Conservation (phyloP, 1,139 yeast species). For the Geotrichum klebahnii region DNA sequence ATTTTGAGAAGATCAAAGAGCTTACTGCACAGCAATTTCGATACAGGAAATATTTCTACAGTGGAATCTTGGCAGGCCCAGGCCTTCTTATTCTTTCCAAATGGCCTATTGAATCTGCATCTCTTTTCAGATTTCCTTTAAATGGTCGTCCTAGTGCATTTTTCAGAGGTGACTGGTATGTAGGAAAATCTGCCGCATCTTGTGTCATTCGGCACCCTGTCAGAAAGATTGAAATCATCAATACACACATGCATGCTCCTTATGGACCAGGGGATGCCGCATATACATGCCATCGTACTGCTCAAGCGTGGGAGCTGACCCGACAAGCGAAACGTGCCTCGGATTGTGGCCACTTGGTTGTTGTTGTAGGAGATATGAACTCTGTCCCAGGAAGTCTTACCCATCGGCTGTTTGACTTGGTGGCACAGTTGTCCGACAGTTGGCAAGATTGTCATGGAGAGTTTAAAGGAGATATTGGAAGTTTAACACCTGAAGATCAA, state of each 20-base stretch:
- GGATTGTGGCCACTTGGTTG: conserved; percentile 74
- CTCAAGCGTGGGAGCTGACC: conserved; percentile 96
- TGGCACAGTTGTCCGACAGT: conserved; percentile 71
- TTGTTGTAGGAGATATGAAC: conserved; percentile 90
- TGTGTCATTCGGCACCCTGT: conserved; percentile 57
- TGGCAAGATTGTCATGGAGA: conserved; percentile 69
- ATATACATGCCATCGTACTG: conserved; percentile 81
- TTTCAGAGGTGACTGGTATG: conserved; percentile 94
- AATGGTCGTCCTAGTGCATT: conserved; percentile 95
- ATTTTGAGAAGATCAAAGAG: conserved; percentile 61
- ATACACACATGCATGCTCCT: conserved; percentile 98
- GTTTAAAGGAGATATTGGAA: conserved; percentile 37
- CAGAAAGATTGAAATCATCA: conserved; percentile 68
- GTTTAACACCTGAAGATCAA: conserved; percentile 63
- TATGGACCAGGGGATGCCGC: conserved; percentile 87
- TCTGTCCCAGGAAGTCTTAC: conserved; percentile 85
- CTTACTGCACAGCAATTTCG: conserved; percentile 53
- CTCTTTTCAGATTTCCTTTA: conserved; percentile 77
- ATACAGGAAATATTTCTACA: conserved; percentile 62
- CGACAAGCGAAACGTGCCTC: conserved; percentile 58
- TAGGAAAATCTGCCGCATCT: conserved; percentile 84
- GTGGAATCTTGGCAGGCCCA: conserved; percentile 90
- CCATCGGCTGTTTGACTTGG: conserved; percentile 63
- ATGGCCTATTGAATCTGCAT: conserved; percentile 75
- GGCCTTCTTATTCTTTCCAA: conserved; percentile 83